Conservation (phyloP, 2,329 filamentous ascomycete genomes). For the Aspergillus ruber region DNA sequence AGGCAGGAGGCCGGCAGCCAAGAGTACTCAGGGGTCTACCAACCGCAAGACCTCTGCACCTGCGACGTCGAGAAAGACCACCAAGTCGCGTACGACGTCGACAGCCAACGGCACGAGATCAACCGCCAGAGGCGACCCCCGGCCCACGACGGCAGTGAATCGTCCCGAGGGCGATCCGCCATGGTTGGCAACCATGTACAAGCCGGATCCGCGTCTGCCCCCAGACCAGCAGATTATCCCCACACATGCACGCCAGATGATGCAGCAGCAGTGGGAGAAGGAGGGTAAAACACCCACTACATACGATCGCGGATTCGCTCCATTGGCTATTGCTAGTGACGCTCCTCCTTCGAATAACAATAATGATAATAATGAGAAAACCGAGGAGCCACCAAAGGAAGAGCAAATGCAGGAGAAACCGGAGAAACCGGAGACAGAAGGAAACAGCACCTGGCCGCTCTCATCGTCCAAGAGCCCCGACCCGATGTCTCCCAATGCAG, state of each 20-base stretch:
- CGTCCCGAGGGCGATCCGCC: conserved; percentile 90
- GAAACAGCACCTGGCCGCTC: conserved; percentile 12
- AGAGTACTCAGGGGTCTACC: conserved; percentile 17
- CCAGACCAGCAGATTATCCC: conserved; percentile 94
- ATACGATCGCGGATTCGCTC: conserved; percentile 82
- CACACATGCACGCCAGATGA: conserved; percentile 81
- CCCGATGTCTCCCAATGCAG: conserved; percentile 32
- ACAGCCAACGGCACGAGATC: conserved; percentile 45
- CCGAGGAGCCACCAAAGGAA: conserved; percentile 5
- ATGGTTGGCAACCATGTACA: conserved; percentile 92
- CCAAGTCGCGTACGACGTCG: conserved; percentile 30
- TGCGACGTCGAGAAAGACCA: conserved; percentile 35
- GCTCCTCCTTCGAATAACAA: conserved; percentile 20
- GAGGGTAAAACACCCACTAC: conserved; percentile 79
- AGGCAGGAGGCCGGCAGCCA: conserved; percentile 25
- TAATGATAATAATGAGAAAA: conserved; percentile 7
- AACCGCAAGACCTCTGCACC: conserved; percentile 35
- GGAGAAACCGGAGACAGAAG: conserved; percentile 1
- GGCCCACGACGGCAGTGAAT: conserved; percentile 51
- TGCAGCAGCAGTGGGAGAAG: conserved; percentile 92
- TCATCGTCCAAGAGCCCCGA: conserved; percentile 26
- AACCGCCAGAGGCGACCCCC: conserved; percentile 54
- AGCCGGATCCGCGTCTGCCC: conserved; percentile 86
- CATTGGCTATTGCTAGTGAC: conserved; percentile 52
- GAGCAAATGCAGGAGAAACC: conserved; percentile 6